Base-by-base conservation (phyloP, 2,329 filamentous ascomycete species). In the Aspergillus sojae region DNA sequence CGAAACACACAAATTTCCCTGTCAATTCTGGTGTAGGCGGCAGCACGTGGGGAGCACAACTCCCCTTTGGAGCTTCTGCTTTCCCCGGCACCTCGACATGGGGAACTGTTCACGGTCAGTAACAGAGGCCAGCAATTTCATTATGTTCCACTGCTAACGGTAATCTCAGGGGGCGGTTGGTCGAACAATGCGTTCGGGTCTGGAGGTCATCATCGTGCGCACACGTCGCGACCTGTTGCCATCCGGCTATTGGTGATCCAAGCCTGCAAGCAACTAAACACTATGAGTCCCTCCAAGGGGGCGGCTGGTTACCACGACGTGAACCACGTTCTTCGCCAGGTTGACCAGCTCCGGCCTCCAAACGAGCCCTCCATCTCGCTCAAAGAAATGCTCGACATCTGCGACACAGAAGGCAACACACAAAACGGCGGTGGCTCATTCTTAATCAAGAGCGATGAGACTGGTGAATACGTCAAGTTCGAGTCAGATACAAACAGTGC, bases 351-450 rank as follows among this genome's bases (percentile, higher is more conserved):
- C 34, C 88, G 89, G 60, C 81, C 81, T 39, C 79, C 85, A n/a
- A 83, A 83, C 60, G 86, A 89, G 62, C 78, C 83, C 30, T 74
- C 81, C 70, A 87, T 82, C 76, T 83, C 67, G 77, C 88, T 82
- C 72, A 84, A 83, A 30, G 94, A 97, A 71, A 84, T 98, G 70
- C 84, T 94, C 45, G 88, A 91, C 62, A 90, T 96, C 63, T 95
- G 92, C 76, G 94, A 98, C 71, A 97, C 94, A 0, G 92, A 97
- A 75, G 95, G 95, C 62, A 96, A 91, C 71, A 75, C 82, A 2
- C 88, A 89, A 63, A 98, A 98, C 71, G 95, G 95, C 53, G 94
- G 94, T 52, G 95, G 95, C n/a, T 90, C 86, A 30, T 96, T 99
- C 73, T 88, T 91, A 39, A 84, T 91, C 66, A 86, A 85, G 65